phyloP scores from a whole-genome alignment of 1,284 basidiomycete genomes.

The Apiotrichum gracile region DNA sequence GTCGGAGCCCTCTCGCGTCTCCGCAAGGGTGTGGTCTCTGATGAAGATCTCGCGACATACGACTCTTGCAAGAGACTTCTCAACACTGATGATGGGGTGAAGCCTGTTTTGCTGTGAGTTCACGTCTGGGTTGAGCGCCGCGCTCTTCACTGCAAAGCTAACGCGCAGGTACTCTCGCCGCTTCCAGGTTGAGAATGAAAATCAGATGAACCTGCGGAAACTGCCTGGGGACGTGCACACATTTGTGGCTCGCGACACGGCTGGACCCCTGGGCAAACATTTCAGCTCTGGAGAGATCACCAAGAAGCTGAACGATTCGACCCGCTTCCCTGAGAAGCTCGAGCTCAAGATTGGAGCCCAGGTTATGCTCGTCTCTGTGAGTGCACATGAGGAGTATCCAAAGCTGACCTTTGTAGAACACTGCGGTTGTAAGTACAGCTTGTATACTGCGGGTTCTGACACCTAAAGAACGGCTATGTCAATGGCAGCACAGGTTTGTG shows the following conservation, averaged over 20 bases:
- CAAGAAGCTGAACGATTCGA: constrained; percentile 21
- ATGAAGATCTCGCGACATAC: constrained; percentile 18
- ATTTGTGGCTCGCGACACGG: constrained; percentile 20
- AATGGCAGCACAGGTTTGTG: constrained; percentile 6
- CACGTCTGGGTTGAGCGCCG: not conserved
- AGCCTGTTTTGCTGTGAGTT: constrained; percentile 36
- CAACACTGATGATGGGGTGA: constrained; percentile 27
- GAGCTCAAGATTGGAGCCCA: constrained; percentile 31
- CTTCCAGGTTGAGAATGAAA: constrained; percentile 28
- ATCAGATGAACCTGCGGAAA: constrained; percentile 18
- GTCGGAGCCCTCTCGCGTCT: constrained; percentile 42
- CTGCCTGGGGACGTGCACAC: constrained; percentile 10
- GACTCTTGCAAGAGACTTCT: constrained; percentile 20
- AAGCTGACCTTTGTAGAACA: no score
- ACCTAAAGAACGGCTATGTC: constrained; percentile 4
- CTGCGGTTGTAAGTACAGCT: no score
- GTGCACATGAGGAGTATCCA: not conserved
- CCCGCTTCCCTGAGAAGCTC: constrained; percentile 26
- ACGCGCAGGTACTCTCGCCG: constrained; percentile 9
- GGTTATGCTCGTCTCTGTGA: constrained; percentile 38
- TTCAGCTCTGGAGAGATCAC: constrained; percentile 18
- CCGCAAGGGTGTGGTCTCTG: constrained; percentile 22
- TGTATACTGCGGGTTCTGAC: not conserved
- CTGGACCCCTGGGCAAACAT: constrained; percentile 9
- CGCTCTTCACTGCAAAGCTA: not conserved